Conservation (phyloP, 306 rosid genomes). For the Argentina anserina region DNA sequence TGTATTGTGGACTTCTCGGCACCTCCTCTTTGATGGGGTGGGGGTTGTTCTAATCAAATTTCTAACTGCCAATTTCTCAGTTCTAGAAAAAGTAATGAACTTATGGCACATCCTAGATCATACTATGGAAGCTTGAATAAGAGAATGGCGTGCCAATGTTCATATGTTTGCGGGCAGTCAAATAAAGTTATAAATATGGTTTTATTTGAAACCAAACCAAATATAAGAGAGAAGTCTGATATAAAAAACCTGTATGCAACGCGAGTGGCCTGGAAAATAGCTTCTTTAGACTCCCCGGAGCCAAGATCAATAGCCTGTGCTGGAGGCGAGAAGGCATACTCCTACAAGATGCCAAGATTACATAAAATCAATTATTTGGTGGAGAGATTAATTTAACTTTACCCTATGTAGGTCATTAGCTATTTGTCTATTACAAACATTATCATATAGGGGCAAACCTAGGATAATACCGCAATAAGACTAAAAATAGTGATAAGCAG, state of each 20-base stretch:
- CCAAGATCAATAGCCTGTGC: constrained; percentile 92
- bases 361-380: constrained; percentile 2
- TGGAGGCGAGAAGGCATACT: constrained; percentile 87
- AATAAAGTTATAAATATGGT: neutral
- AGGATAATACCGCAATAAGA: neutral
- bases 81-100: neutral
- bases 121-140: neutral
- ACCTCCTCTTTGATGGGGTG: no score
- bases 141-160: neutral
- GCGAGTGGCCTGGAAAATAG: constrained; percentile 79
- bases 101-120: neutral
- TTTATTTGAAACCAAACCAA: neutral
- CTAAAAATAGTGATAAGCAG: neutral
- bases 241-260: constrained; percentile 87
- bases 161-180: neutral
- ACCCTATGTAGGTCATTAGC: neutral
- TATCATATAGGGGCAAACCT: neutral
- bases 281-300: constrained; percentile 82
- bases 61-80: neutral
- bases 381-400: constrained; percentile 19
- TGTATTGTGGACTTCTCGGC: no score
- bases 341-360: constrained; percentile 39
- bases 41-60: no score
- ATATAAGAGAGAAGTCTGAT: neutral
- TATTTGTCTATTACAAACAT: neutral